Conservation (phyloP, 2,329 filamentous ascomycete genomes). For the Nemania diffusa region DNA sequence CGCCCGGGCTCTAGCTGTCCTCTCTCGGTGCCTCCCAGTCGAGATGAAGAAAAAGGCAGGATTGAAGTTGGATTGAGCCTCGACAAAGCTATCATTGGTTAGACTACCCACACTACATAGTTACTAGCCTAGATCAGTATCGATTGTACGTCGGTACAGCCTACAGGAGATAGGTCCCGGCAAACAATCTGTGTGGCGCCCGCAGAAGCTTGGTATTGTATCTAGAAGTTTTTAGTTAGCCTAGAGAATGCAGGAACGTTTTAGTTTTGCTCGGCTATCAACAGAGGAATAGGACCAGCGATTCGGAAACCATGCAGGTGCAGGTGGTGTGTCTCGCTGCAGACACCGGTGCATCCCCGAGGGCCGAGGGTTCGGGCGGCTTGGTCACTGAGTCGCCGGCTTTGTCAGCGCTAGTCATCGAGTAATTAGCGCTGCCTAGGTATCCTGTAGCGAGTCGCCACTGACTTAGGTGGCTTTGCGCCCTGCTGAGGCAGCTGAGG, state of each 20-base stretch:
- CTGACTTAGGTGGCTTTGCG: conserved; percentile 4
- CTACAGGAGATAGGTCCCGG: too few species aligned
- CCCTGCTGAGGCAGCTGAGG: neutral
- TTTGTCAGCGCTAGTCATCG: conserved; percentile 37
- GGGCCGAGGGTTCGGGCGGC: conserved; percentile 26
- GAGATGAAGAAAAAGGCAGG: neutral
- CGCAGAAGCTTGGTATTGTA: conserved; percentile 7
- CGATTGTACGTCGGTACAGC: too few species aligned
- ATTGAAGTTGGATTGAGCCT: neutral
- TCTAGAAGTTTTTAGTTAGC: conserved; percentile 3
- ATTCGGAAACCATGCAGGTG: neutral
- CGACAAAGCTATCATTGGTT: neutral
- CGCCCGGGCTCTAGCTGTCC: neutral
- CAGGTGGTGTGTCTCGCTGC: neutral
- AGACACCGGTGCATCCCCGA: conserved; percentile 26
- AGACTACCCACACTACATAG: neutral
- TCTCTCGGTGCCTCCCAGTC: neutral
- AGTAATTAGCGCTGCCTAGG: conserved; percentile 4
- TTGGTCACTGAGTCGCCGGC: conserved; percentile 14
- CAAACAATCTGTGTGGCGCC: too few species aligned
- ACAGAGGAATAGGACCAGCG: too few species aligned
- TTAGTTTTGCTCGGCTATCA: neutral
- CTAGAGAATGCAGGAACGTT: too few species aligned
- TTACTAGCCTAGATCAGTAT: too few species aligned
- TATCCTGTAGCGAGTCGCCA: conserved; percentile 6